Evolutionary conservation across 305 asterid genomes (phyloP).

Genomic region (Solanum chacoense): DNA sequence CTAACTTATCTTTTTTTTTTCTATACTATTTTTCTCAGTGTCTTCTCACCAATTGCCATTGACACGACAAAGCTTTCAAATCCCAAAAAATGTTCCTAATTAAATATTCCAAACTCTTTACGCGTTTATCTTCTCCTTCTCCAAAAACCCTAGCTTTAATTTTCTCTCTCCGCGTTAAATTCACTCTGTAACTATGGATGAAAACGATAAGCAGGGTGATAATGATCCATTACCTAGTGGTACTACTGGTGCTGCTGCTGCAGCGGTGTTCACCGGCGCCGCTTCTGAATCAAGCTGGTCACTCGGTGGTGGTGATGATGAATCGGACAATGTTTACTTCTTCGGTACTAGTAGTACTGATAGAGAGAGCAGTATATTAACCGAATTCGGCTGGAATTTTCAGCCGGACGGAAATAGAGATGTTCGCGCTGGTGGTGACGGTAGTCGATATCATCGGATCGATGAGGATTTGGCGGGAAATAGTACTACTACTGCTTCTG

Average conservation of each 20-base stretch:
- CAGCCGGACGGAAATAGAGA: constrained; percentile 9
- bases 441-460: constrained; percentile 11
- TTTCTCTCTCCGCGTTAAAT: constrained; percentile 19
- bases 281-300: constrained; percentile 32
- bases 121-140: constrained; percentile 27
- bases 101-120: constrained; percentile 15
- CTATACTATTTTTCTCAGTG: neutral
- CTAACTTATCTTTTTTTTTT: constrained; percentile 3
- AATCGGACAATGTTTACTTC: constrained; percentile 23
- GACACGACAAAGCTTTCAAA: constrained; percentile 30
- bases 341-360: neutral
- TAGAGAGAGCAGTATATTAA: constrained; percentile 27
- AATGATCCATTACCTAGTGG: constrained; percentile 17
- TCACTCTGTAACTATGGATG: constrained; percentile 5
- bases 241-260: neutral
- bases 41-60: constrained; percentile 3
- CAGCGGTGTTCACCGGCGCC: constrained; percentile 2
- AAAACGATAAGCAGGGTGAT: constrained; percentile 16
- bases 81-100: neutral
- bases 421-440: neutral
- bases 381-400: constrained; percentile 62
- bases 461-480: constrained; percentile 20
- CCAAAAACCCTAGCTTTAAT: constrained; percentile 34
- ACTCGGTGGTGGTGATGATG: constrained; percentile 3
- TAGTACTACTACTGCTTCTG: neutral